Conservation (phyloP, 2,329 filamentous ascomycete genomes). For the Arthrinium phaeospermum region DNA sequence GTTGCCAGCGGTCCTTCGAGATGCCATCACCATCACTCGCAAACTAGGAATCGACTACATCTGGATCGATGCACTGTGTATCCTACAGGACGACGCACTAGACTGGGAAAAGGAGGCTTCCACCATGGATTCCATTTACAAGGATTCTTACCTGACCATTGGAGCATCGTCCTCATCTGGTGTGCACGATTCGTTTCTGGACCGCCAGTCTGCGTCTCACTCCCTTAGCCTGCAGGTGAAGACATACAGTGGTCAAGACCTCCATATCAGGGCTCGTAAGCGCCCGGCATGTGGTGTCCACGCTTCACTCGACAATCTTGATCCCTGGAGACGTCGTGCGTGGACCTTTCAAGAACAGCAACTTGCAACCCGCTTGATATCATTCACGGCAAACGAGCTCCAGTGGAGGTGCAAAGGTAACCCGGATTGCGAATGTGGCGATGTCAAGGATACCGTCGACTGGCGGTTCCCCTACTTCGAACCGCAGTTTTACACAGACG, state of each 20-base stretch:
- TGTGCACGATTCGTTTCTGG: background rate
- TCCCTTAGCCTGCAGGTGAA: background rate
- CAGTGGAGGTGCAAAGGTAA: background rate
- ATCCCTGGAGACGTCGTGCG: background rate
- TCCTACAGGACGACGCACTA: background rate
- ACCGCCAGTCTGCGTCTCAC: background rate
- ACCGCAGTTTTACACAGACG: background rate
- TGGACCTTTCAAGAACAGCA: background rate
- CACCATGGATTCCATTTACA: background rate
- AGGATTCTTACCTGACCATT: background rate
- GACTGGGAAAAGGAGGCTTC: background rate
- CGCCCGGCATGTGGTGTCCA: background rate
- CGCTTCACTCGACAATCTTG: background rate
- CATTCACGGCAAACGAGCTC: background rate
- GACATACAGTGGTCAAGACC: background rate
- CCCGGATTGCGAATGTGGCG: background rate
- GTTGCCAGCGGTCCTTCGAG: background rate
- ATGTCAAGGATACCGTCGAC: background rate
- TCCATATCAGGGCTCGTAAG: background rate
- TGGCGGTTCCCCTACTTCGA: background rate
- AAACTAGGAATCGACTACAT: background rate
- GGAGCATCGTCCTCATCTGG: background rate
- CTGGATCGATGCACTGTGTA: background rate
- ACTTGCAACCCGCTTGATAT: background rate
- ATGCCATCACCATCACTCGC: background rate